Conservation (phyloP, 2,329 filamentous ascomycete species). For the Aureobasidium musti region DNA sequence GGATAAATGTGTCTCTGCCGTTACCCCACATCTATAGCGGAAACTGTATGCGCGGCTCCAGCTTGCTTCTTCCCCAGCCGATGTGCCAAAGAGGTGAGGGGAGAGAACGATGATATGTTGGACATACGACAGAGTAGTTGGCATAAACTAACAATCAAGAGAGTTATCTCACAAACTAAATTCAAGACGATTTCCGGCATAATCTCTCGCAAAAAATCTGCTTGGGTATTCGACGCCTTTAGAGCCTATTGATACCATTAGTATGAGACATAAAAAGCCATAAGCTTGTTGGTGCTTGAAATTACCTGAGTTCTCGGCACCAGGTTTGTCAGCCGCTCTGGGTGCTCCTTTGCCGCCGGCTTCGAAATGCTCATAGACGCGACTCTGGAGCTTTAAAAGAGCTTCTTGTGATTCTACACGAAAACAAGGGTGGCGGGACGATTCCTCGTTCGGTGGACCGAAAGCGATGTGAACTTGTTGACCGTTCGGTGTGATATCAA, state of each 20-base stretch:
- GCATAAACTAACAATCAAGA: not conserved
- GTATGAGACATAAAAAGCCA: not conserved
- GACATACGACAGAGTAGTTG: not conserved
- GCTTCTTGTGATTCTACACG: slow-evolving; percentile 52
- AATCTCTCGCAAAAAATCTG: slow-evolving; percentile 61
- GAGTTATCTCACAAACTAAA: slow-evolving; percentile 40
- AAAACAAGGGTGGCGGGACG: slow-evolving; percentile 62
- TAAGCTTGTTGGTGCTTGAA: not conserved
- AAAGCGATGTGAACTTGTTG: slow-evolving; percentile 29
- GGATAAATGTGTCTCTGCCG: not conserved
- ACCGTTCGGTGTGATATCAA: slow-evolving; percentile 55
- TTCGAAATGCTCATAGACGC: slow-evolving; percentile 56
- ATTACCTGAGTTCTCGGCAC: slow-evolving; percentile 47
- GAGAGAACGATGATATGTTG: not conserved
- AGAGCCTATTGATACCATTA: slow-evolving; percentile 42
- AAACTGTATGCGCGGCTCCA: not conserved
- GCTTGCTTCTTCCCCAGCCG: not conserved
- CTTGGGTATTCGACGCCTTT: slow-evolving; percentile 61
- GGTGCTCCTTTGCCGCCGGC: slow-evolving; percentile 55
- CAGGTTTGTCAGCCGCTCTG: slow-evolving; percentile 57
- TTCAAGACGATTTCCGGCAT: slow-evolving; percentile 46
- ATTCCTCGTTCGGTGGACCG: slow-evolving; percentile 36
- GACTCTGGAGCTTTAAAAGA: slow-evolving; percentile 51
- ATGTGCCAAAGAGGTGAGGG: not conserved
- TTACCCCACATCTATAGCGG: slow-evolving; percentile 1